Conservation (phyloP, 2,329 filamentous ascomycete species). For the Meredithiella fracta region DNA sequence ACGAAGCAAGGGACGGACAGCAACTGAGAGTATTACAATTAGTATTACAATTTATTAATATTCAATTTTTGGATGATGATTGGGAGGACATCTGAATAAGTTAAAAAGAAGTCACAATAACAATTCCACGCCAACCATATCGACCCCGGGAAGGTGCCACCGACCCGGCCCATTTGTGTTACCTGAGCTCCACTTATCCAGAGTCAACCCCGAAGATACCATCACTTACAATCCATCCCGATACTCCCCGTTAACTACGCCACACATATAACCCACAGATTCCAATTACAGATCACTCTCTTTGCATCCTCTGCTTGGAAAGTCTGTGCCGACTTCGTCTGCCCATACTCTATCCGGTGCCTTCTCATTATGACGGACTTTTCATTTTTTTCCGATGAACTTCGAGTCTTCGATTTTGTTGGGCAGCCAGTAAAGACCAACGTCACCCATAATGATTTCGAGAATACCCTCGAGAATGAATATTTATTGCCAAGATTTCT, state of each 20-base stretch:
- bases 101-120: slow-evolving; percentile 1
- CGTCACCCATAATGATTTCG: too few species aligned
- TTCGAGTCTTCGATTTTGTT: neutral
- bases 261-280: slow-evolving; percentile 4
- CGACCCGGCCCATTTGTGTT: too few species aligned
- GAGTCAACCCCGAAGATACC: too few species aligned
- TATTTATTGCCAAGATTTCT: too few species aligned
- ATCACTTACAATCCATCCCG: slow-evolving; percentile 3
- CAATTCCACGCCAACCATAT: too few species aligned
- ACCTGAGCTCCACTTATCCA: too few species aligned
- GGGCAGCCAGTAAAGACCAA: neutral
- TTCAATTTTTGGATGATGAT: neutral
- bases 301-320: neutral
- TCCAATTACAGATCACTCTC: neutral
- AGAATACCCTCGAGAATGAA: too few species aligned
- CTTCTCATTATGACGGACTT: neutral
- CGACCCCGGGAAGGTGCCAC: too few species aligned
- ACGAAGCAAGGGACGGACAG: neutral
- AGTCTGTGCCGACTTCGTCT: neutral
- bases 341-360: slow-evolving; percentile 1
- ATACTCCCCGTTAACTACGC: neutral
- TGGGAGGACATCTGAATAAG: neutral
- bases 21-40: neutral
- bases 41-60: too few species aligned
- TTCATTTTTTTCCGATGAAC: neutral